Evolutionary conservation across 768 basidiomycete species (phyloP), one percentile per base, ranked within the genome.

Genomic region (Rhizopogon vesiculosus): DNA sequence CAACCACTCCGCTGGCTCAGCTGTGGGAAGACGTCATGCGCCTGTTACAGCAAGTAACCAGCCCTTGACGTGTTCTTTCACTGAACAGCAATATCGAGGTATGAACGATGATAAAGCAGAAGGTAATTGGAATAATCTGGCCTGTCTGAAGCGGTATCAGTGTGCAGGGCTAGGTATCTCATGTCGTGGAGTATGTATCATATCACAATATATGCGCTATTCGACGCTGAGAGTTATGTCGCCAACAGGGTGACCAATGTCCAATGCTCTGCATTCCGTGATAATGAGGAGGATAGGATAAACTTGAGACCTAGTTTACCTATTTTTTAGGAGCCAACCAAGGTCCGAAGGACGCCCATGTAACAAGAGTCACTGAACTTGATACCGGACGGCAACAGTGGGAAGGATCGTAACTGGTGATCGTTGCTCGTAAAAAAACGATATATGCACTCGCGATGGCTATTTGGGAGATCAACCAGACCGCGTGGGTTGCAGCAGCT

Each of bases 341-440:
- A 13, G 40, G 31, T 38, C 13, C 29, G 28, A 41, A 25, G 25
- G 39, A n/a, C n/a, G n/a, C n/a, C n/a, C n/a, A n/a, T n/a, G 9
- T n/a, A 39, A 18, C 50, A 12, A 35, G 12, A 5, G 28, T 28
- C 15, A 35, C 16, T 15, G 7, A 19, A 35, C 16, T 41, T 15
- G 35, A 38, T 25, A 25, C 25, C 51, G 10, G 22, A 3, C 8
- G 1, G 31, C 9, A 33, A 33, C 10, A 33, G 42, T 7, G 18
- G 29, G 12, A 16, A n/a, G 18, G 18, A 6, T 40, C 12, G 38
- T 10, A 41, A 60, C 59, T 48, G 31, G 56, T 54, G 18, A 28
- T 44, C 13, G 56, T 57, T 49, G 56, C 22, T 35, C 28, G 16
- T n/a, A 53, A 33, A 43, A 59, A 59, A 38, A 57, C 42, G 45